Evolutionary conservation across 768 basidiomycete genomes (phyloP).

Genomic region (Chlorophyllum brunneum): DNA sequence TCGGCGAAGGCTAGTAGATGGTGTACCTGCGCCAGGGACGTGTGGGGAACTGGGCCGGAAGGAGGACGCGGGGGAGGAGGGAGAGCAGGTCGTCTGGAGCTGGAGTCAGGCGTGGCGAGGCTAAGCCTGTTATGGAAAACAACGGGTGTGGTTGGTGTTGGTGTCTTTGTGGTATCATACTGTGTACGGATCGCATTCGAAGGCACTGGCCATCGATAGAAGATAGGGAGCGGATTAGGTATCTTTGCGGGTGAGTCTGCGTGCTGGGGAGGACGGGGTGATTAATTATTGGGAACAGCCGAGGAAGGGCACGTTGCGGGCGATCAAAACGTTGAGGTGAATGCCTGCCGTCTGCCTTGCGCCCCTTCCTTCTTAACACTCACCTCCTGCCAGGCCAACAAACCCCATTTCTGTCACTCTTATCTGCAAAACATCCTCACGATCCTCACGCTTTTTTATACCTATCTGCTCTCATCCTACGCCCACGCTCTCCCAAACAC

Average conservation of each 20-base stretch:
- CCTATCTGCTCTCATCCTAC: constrained; percentile 23
- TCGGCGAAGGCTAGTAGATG: background rate
- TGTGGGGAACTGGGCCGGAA: background rate
- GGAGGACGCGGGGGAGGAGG: too few species aligned
- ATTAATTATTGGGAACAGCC: constrained; percentile 43
- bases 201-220: constrained; percentile 11
- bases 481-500: constrained; percentile 5
- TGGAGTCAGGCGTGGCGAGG: constrained; percentile 19
- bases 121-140: constrained; percentile 5
- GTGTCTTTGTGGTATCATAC: background rate
- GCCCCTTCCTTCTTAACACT: constrained; percentile 46
- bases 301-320: constrained; percentile 73
- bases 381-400: constrained; percentile 25
- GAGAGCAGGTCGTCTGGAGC: constrained; percentile 25
- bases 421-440: constrained; percentile 40
- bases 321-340: constrained; percentile 63
- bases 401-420: constrained; percentile 27
- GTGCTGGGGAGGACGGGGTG: constrained; percentile 13
- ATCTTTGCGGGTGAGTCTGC: constrained; percentile 7
- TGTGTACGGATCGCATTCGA: background rate
- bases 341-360: constrained; percentile 61
- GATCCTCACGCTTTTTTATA: constrained; percentile 48
- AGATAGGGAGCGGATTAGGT: constrained; percentile 2
- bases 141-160: background rate
- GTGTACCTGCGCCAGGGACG: too few species aligned